Conservation (phyloP, 2,329 filamentous ascomycete species). For the Epichloe coenophiala region DNA sequence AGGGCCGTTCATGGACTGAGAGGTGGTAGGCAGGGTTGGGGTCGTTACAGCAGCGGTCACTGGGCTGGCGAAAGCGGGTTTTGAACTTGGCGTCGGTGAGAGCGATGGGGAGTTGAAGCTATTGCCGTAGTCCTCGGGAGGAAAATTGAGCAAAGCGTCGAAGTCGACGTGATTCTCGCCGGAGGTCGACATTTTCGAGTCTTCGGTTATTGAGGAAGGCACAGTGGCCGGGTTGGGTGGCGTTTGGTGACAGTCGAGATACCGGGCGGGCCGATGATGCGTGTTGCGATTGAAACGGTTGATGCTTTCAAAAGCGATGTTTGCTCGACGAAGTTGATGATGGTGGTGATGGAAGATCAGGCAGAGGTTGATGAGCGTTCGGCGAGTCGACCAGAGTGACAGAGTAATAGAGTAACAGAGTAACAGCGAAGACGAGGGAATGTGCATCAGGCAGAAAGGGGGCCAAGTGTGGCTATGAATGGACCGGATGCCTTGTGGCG, state of each 20-base stretch:
- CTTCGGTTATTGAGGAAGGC: neutral
- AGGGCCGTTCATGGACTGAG: conserved; percentile 58
- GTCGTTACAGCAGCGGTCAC: conserved; percentile 39
- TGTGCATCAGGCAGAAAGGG: conserved; percentile 17
- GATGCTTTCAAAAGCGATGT: neutral
- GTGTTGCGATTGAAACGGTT: neutral
- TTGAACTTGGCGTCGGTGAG: conserved; percentile 40
- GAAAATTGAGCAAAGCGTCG: conserved; percentile 47
- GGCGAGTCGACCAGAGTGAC: neutral
- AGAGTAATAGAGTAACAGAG: neutral
- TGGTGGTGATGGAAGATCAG: neutral
- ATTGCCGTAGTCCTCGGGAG: conserved; percentile 43
- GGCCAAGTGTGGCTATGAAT: conserved; percentile 19
- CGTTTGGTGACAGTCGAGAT: conserved; percentile 2
- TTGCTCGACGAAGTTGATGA: neutral
- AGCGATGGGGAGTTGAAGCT: conserved; percentile 47
- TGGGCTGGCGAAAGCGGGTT: conserved; percentile 38
- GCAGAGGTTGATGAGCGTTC: neutral
- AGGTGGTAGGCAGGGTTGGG: conserved; percentile 39
- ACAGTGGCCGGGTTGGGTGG: conserved; percentile 1
- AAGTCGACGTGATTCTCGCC: conserved; percentile 35
- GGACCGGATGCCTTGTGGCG: conserved; percentile 16
- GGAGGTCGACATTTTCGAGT: conserved; percentile 26
- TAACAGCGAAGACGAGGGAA: conserved; percentile 7
- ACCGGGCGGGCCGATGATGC: neutral